Evolutionary conservation across 164 flowering plant genomes (phyloP), one percentile per base, ranked within the genome.

Genomic region (Macadamia tetraphylla): DNA sequence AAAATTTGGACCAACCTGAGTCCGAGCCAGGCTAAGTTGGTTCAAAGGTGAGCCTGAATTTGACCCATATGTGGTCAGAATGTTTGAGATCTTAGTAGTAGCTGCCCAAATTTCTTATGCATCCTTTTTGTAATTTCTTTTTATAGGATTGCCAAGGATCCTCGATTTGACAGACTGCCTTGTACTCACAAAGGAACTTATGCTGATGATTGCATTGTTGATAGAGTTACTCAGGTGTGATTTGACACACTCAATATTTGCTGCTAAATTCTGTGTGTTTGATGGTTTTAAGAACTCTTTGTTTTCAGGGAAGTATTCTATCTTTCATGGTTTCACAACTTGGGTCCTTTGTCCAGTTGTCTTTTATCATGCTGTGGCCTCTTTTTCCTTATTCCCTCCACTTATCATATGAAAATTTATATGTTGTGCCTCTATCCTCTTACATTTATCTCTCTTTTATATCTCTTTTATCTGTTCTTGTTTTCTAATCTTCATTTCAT

Each of bases 201-300:
- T 82, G 99, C 99, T 74, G 98, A 94, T 90, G 99, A 94, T 72
- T 94, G 98, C 58, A 49, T 92, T 63, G 96, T 94, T 63, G 92
- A 92, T 3, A 82, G 97, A 75, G 96, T 92, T 65, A 90, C 97
- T 59, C 85, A 85, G 92, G 97, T 92, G 74, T 60, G 44, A 46
- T 71, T 52, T 44, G 12, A 61, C 3, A 10, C 3, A 6, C 14
- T n/a, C 13, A 30, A 1, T 35, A 13, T 0, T 6, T n/a, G 9
- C 49, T 56, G 17, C n/a, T 10, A 23, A 23, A 23, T 66, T 31
- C 12, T 67, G 18, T 58, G 23, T 57, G 14, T 29, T 46, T 44
- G 14, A 53, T 35, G 12, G 7, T 23, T 42, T 35, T 6, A 53
- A 17, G 57, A 17, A 17, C 17, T 53, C 55, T 51, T 51, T 46